phyloP scores from a whole-genome alignment of 306 rosid genomes.

The Sindora glabra region DNA sequence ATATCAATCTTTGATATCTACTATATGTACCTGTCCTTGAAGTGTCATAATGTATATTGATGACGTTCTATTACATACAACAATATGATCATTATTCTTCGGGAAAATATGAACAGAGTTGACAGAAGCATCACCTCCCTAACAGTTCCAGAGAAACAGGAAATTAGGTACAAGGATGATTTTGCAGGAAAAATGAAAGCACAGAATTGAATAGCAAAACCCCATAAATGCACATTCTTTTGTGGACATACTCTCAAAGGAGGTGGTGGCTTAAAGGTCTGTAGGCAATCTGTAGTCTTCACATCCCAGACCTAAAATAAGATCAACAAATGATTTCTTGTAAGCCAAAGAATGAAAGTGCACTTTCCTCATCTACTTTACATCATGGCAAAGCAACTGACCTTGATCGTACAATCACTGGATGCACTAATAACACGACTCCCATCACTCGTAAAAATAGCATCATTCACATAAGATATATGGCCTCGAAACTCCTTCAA shows the following conservation, averaged over 20 bases:
- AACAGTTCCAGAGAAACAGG: constrained; percentile 24
- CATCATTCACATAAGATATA: constrained; percentile 88
- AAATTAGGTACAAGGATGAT: constrained; percentile 13
- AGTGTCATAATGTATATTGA: constrained; percentile 94
- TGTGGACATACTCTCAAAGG: constrained; percentile 61
- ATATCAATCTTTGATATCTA: background rate
- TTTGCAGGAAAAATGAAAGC: background rate
- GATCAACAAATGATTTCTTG: background rate
- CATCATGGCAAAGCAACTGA: constrained; percentile 24
- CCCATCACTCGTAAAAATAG: constrained; percentile 81
- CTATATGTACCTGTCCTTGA: constrained; percentile 86
- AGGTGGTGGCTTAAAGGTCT: constrained; percentile 98
- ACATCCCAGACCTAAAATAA: constrained; percentile 81
- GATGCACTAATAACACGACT: constrained; percentile 88
- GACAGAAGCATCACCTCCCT: constrained; percentile 99
- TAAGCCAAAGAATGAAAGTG: background rate
- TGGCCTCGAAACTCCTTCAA: constrained; percentile 98
- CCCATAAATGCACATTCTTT: background rate
- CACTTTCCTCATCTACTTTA: background rate
- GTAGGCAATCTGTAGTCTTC: constrained; percentile 81
- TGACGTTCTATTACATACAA: constrained; percentile 94
- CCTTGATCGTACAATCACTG: constrained; percentile 97
- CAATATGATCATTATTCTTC: constrained; percentile 71
- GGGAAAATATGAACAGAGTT: constrained; percentile 94
- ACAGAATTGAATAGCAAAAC: background rate